A percentile compares a stretch with the other conserved stretches of the same genome.
phyloP scores from a whole-genome alignment of 805 yeast genomes.

The Monosporozyma yasuniensis region DNA sequence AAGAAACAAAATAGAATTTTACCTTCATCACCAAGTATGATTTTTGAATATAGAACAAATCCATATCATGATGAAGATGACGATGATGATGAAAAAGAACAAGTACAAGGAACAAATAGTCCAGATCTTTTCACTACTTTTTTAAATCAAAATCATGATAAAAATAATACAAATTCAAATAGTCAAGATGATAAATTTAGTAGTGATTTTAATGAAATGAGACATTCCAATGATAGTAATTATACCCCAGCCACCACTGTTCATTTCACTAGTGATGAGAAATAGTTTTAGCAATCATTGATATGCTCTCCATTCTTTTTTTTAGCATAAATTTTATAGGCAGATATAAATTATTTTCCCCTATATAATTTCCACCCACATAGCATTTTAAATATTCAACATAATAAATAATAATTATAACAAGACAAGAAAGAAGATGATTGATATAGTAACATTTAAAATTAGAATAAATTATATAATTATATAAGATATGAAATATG shows the following conservation, averaged over 20 bases:
- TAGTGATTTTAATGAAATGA: conserved; percentile 9
- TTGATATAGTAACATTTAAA: background rate
- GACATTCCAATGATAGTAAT: conserved; percentile 2
- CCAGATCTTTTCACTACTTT: conserved; percentile 22
- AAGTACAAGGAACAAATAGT: no score
- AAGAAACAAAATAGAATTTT: conserved; percentile 21
- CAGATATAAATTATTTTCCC: background rate
- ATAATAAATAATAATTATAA: background rate
- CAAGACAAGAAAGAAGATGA: background rate
- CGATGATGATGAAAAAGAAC: no score
- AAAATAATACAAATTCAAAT: background rate
- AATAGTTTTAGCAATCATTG: background rate
- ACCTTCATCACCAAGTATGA: conserved; percentile 29
- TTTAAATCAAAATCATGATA: conserved; percentile 7
- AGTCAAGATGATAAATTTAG: conserved; percentile 1
- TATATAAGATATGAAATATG: background rate
- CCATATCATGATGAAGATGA: conserved; percentile 7
- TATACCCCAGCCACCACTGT: conserved; percentile 25
- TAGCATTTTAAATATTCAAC: background rate
- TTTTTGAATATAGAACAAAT: conserved; percentile 18
- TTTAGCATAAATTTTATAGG: background rate
- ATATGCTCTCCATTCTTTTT: background rate
- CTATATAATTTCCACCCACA: background rate
- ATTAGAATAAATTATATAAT: background rate
- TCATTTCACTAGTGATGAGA: conserved; percentile 7